phyloP scores from a whole-genome alignment of 352 stramenopile species.

The Globisporangium mamillatum region DNA sequence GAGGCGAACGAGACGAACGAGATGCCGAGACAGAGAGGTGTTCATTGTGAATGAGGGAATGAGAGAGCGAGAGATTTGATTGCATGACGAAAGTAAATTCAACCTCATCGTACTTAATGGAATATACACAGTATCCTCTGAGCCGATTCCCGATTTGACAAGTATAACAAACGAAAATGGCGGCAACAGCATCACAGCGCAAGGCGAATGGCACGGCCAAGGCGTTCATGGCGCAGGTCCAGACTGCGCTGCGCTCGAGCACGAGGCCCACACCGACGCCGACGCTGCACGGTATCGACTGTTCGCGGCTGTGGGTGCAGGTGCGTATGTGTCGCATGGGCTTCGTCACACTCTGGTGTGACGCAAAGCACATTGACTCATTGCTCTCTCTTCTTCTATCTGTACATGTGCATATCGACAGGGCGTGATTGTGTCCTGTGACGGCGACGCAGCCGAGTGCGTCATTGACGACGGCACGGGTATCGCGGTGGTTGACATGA shows the following conservation, averaged over 20 bases:
- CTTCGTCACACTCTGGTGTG: too few relatives aligned
- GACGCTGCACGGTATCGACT: slow-evolving; percentile 58
- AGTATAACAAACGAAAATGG: background rate
- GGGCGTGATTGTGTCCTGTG: slow-evolving; percentile 51
- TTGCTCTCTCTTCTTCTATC: background rate
- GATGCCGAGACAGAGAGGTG: background rate
- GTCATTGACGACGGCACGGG: slow-evolving; percentile 77
- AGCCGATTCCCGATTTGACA: background rate
- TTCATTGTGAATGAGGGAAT: too few relatives aligned
- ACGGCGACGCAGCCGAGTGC: slow-evolving; percentile 35
- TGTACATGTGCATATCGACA: slow-evolving; percentile 13
- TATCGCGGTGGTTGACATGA: slow-evolving; percentile 52
- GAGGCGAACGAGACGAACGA: background rate
- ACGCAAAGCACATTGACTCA: too few relatives aligned
- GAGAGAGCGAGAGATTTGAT: background rate
- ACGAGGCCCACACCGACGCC: slow-evolving; percentile 38
- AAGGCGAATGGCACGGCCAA: slow-evolving; percentile 41
- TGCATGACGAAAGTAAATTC: background rate
- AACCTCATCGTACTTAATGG: slow-evolving; percentile 1
- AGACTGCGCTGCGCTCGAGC: slow-evolving; percentile 34
- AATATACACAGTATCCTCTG: background rate
- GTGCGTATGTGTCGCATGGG: slow-evolving; percentile 17
- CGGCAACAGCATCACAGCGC: background rate
- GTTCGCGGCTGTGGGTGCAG: slow-evolving; percentile 77
- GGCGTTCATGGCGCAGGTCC: slow-evolving; percentile 58